Evolutionary conservation across 768 basidiomycete species (phyloP).

Genomic region (Mycena venus): DNA sequence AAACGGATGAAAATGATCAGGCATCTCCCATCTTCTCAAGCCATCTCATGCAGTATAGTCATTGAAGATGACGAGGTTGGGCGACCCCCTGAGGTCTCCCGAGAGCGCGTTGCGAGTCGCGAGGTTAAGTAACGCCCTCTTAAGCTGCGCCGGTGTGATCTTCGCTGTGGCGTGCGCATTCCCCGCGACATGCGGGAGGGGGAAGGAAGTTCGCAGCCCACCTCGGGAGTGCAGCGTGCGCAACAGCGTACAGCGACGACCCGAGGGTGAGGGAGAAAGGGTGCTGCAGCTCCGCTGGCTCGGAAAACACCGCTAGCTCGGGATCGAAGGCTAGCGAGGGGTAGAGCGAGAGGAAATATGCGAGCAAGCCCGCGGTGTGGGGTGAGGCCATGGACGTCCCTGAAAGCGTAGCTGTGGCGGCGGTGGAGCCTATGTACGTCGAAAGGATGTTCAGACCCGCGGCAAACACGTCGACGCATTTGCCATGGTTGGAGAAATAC

Average conservation of each 20-base stretch:
- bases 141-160: too few species aligned
- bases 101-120: too few species aligned
- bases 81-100: too few species aligned
- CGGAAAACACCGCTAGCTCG: too few species aligned
- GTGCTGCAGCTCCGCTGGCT: too few species aligned
- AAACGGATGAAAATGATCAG: too few species aligned
- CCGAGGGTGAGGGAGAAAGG: conserved; percentile 47
- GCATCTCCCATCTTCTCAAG: too few species aligned
- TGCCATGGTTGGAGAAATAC: conserved; percentile 93
- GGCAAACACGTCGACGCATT: conserved; percentile 93
- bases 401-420: conserved; percentile 81
- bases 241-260: conserved; percentile 65
- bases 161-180: too few species aligned
- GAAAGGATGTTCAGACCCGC: conserved; percentile 95
- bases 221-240: conserved; percentile 67
- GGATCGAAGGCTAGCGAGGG: conserved; percentile 76
- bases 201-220: conserved; percentile 70
- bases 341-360: conserved; percentile 93
- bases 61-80: too few species aligned
- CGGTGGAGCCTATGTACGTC: conserved; percentile 79
- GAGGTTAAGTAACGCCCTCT: too few species aligned
- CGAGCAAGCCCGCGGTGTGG: conserved; percentile 89
- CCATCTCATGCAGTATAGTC: too few species aligned
- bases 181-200: too few species aligned
- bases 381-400: conserved; percentile 98